A percentile compares a stretch with the other conserved stretches of the same genome.
phyloP scores from a whole-genome alignment of 2,329 filamentous ascomycete species.

The Penicillium sp. region DNA sequence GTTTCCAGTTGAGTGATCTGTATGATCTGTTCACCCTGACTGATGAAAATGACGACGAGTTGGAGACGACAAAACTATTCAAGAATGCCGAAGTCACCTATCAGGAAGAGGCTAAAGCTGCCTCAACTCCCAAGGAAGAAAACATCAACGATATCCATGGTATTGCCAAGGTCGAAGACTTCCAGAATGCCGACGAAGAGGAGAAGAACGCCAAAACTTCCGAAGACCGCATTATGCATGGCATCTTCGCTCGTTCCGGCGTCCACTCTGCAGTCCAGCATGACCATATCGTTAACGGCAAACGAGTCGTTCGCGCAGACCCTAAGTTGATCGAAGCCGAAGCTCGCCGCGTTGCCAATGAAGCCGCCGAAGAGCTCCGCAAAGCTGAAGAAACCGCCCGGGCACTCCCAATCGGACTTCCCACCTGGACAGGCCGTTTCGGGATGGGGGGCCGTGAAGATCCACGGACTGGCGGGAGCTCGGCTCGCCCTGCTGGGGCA shows the following conservation, averaged over 20 bases:
- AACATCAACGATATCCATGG: conserved; percentile 57
- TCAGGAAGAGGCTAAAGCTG: conserved; percentile 35
- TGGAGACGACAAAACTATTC: conserved; percentile 83
- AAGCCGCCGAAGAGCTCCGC: conserved; percentile 73
- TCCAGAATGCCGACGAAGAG: conserved; percentile 51
- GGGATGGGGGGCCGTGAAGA: conserved; percentile 67
- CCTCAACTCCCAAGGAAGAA: conserved; percentile 28
- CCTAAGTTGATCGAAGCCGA: conserved; percentile 76
- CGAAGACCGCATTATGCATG: conserved; percentile 79
- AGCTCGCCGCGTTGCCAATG: conserved; percentile 72
- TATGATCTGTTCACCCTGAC: conserved; percentile 87
- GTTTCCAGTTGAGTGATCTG: conserved; percentile 83
- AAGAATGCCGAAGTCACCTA: conserved; percentile 78
- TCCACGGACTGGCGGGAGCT: conserved; percentile 39
- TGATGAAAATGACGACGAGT: conserved; percentile 64
- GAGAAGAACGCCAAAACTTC: conserved; percentile 35
- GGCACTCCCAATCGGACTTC: conserved; percentile 73
- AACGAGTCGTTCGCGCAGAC: conserved; percentile 69
- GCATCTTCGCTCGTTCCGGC: conserved; percentile 80
- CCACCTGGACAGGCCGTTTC: conserved; percentile 89
- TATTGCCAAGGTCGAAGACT: conserved; percentile 65
- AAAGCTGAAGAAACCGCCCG: conserved; percentile 70
- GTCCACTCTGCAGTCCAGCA: conserved; percentile 93
- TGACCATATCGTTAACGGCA: conserved; percentile 82
- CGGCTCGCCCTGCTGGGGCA: conserved; percentile 33